These are phyloP conservation scores for Phialophora tarda DNA, from an alignment of 2,329 filamentous ascomycete genomes.

Conservation along the genomic window DNA sequence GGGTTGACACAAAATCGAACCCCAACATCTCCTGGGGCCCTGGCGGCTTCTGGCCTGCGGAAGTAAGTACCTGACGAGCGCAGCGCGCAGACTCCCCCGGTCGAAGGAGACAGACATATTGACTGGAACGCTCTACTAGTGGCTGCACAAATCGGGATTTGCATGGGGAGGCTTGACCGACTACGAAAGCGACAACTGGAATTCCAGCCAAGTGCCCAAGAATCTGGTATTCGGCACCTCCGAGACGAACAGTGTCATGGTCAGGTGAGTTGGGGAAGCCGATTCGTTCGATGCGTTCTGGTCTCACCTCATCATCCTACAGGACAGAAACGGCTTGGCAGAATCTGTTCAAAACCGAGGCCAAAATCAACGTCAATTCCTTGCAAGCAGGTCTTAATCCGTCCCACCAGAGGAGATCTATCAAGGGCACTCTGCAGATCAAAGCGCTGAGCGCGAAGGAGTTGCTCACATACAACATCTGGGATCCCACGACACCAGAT, in stretches of 20 bases:
- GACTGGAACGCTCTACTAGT: background rate
- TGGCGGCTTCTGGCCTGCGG: background rate
- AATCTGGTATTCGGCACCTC: constrained; percentile 6
- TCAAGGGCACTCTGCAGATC: background rate
- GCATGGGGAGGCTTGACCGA: background rate
- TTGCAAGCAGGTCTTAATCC: background rate
- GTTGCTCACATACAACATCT: background rate
- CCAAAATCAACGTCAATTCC: background rate
- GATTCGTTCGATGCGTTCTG: background rate
- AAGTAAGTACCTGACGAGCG: background rate
- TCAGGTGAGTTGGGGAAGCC: background rate
- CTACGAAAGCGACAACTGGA: background rate
- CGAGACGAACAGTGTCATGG: background rate
- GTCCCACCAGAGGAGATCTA: background rate
- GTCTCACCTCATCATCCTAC: constrained; percentile 5
- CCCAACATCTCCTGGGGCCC: background rate
- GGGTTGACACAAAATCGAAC: background rate
- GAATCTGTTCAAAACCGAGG: background rate
- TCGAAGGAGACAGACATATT: background rate
- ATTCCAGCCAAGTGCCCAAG: background rate
- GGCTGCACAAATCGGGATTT: background rate
- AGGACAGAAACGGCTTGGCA: constrained; percentile 10
- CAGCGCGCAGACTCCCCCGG: background rate
- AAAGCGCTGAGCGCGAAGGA: background rate
- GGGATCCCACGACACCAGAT: background rate